Evolutionary conservation across 225 moss, liverwort and hornwort genomes (phyloP).

Genomic region (Polytrichum formosum): DNA sequence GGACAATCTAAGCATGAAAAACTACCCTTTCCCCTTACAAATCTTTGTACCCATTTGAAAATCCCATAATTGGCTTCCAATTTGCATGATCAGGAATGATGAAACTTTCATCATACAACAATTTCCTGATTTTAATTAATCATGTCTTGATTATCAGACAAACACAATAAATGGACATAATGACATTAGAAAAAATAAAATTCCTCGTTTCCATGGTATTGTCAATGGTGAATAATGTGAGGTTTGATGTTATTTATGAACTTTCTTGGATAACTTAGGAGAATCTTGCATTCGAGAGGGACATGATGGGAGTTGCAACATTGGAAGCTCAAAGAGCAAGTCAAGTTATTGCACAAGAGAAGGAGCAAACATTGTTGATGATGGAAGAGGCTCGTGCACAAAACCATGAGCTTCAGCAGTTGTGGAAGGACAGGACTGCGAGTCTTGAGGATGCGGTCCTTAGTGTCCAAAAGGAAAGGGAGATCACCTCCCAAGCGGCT

Average conservation of each 20-base stretch:
- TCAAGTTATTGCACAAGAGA: constrained; percentile 20
- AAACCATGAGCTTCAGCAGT: constrained; percentile 50
- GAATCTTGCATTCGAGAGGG: constrained; percentile 46
- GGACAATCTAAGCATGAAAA: too few species aligned
- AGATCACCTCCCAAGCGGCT: constrained; percentile 54
- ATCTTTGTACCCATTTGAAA: too few species aligned
- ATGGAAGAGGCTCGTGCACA: constrained; percentile 22
- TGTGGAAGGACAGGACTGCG: constrained; percentile 47
- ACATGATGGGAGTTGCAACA: constrained; percentile 27
- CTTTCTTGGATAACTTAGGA: constrained; percentile 33
- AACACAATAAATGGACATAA: too few species aligned
- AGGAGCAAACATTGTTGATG: constrained; percentile 23
- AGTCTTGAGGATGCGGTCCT: constrained; percentile 27
- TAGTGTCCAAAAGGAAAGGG: constrained; percentile 37
- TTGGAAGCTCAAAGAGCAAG: constrained; percentile 15
- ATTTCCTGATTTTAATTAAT: too few species aligned
- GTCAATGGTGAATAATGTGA: neutral
- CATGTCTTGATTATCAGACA: too few species aligned
- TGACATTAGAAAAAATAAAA: neutral
- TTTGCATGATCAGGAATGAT: too few species aligned
- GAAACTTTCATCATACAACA: too few species aligned
- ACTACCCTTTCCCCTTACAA: too few species aligned
- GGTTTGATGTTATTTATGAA: neutral
- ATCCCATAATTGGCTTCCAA: too few species aligned
- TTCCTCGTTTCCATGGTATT: neutral